Evolutionary conservation across 805 yeast genomes (phyloP).

Genomic region (Candida andamanensis): DNA sequence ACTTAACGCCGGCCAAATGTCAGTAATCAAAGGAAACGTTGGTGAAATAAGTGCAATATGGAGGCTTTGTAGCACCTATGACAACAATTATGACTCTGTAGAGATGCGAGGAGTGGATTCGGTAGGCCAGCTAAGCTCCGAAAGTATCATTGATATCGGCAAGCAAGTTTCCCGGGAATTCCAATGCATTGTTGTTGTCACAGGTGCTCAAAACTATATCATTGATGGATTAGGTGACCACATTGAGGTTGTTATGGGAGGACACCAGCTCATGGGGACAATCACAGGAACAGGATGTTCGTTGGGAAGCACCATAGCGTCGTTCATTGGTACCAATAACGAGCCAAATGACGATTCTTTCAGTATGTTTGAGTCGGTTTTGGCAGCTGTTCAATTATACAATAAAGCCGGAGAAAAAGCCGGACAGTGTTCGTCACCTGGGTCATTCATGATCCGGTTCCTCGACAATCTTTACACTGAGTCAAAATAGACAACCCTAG

Average conservation of each 20-base stretch:
- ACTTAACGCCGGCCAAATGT: constrained; percentile 51
- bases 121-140: constrained; percentile 17
- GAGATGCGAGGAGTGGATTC: constrained; percentile 75
- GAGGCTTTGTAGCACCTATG: constrained; percentile 22
- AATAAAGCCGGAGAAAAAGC: constrained; percentile 61
- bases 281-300: constrained; percentile 86
- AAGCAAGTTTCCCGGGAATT: constrained; percentile 44
- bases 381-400: constrained; percentile 52
- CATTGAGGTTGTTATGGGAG: constrained; percentile 43
- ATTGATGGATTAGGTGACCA: constrained; percentile 13
- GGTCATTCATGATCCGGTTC: constrained; percentile 45
- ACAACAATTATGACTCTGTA: constrained; percentile 14
- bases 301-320: constrained; percentile 65
- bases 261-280: constrained; percentile 55
- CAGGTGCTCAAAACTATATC: constrained; percentile 46
- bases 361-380: constrained; percentile 41
- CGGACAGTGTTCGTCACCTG: constrained; percentile 41
- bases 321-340: constrained; percentile 46
- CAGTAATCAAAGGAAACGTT: constrained; percentile 78
- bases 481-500: background rate
- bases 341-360: constrained; percentile 12
- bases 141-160: constrained; percentile 37
- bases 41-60: constrained; percentile 74
- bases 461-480: constrained; percentile 33
- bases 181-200: constrained; percentile 61